A percentile compares a stretch with the other conserved stretches of the same genome.
Evolutionary conservation across 768 basidiomycete species (phyloP).

Genomic region (Imleria badia): DNA sequence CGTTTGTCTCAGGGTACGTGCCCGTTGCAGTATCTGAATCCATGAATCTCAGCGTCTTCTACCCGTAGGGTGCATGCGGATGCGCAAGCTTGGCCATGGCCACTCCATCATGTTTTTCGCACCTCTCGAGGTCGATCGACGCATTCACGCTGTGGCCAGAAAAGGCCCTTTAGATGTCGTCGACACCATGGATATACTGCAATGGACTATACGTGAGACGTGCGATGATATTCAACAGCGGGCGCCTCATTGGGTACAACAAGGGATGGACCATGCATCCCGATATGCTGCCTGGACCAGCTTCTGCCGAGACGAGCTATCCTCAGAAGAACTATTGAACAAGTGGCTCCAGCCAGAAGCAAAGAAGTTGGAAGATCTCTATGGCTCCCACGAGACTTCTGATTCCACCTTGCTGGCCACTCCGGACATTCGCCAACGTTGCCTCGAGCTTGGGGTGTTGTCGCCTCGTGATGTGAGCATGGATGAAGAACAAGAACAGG

Average conservation of each 20-base stretch:
- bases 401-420: neutral
- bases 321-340: neutral
- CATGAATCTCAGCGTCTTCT: neutral
- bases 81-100: slow-evolving; percentile 47
- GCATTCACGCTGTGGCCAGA: slow-evolving; percentile 31
- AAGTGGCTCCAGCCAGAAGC: slow-evolving; percentile 44
- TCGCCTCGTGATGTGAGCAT: no score
- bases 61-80: slow-evolving; percentile 50
- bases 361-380: slow-evolving; percentile 38
- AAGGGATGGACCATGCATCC: slow-evolving; percentile 26
- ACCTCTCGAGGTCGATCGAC: slow-evolving; percentile 39
- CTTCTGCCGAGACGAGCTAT: neutral
- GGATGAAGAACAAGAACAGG: no score
- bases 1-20: slow-evolving; percentile 35
- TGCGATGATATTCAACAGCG: slow-evolving; percentile 42
- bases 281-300: slow-evolving; percentile 19
- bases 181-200: slow-evolving; percentile 35
- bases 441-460: slow-evolving; percentile 16
- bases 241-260: slow-evolving; percentile 43
- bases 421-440: slow-evolving; percentile 15
- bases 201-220: slow-evolving; percentile 47
- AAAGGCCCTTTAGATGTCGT: slow-evolving; percentile 4
- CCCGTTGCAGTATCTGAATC: neutral
- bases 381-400: slow-evolving; percentile 4
- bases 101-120: slow-evolving; percentile 52